Base-by-base conservation (phyloP, 2,329 filamentous ascomycete species). In the Nothophaeocryptopus gaeumannii region DNA sequence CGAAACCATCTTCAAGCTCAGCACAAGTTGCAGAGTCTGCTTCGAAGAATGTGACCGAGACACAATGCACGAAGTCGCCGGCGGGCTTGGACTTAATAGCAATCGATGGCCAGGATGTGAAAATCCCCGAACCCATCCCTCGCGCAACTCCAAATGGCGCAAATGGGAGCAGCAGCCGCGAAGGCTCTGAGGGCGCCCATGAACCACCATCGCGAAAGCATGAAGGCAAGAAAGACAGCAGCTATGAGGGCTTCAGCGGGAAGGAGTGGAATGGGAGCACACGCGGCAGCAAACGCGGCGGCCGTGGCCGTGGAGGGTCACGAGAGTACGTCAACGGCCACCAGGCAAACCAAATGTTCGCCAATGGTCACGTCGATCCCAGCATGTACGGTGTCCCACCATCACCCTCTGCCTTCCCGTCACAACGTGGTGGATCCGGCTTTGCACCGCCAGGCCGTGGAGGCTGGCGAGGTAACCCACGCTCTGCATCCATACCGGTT, bases 401-500 rank as follows among this genome's bases (percentile, higher is more conserved):
- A 26, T 67, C 65, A 15, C 63, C 65, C 4, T 59, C 60, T 8
- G 48, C 56, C 7, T 65, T 62, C 46, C 59, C 59, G 37, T 37
- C 56, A 16, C 47, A 57, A 5, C 62, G 67, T 36, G 63, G 66
- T n/a, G 55, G 40, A 9, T 57, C 55, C 29, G 40, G 44, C 11
- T 65, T 58, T 46, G 34, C 56, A 66, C 70, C 49, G 63, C 71
- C 52, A 37, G 56, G 61, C 33, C 61, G 66, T 41, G 63, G 76
- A 48, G 73, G 73, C 51, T 78, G 75, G 57, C 74, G 81, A 43
- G 74, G 76, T 58, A 69, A 67, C 47, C 68, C 78, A 52, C 76
- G 83, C 47, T 82, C 83, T 20, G 82, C 84, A 55, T 85, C 83
- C 1, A 77, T 85, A 59, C 79, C 82, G 2, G 76, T 76, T 34